phyloP scores from a whole-genome alignment of 129 eudicot genomes.

The Tanacetum coccineum region DNA sequence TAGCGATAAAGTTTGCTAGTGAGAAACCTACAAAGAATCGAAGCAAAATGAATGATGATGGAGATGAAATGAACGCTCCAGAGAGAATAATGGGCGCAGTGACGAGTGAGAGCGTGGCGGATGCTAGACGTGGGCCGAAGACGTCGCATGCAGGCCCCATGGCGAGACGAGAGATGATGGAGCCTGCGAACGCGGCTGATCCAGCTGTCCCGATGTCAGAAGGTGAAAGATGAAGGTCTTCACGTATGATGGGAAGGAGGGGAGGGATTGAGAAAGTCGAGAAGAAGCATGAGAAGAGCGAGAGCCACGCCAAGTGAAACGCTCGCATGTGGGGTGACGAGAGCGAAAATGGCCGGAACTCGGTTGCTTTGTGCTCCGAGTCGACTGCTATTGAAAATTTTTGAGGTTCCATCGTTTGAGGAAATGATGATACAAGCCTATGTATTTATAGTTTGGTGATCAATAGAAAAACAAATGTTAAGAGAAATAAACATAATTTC shows the following conservation, averaged over 20 bases:
- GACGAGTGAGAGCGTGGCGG: conserved; percentile 59
- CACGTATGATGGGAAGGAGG: conserved; percentile 67
- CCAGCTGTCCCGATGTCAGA: conserved; percentile 66
- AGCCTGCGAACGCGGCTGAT: conserved; percentile 60
- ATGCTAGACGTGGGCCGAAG: conserved; percentile 68
- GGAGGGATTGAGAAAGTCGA: conserved; percentile 85
- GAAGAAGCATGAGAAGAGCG: conserved; percentile 63
- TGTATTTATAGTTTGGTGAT: background rate
- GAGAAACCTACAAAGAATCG: conserved; percentile 65
- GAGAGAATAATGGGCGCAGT: conserved; percentile 61
- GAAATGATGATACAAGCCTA: conserved; percentile 13
- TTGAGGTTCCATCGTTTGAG: conserved; percentile 25
- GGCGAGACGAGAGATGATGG: conserved; percentile 67
- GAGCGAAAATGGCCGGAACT: conserved; percentile 43
- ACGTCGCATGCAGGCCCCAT: conserved; percentile 83
- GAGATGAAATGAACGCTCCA: conserved; percentile 30
- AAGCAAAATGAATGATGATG: conserved; percentile 38
- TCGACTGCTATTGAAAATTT: conserved; percentile 51
- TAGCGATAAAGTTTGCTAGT: conserved; percentile 66
- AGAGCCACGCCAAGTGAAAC: conserved; percentile 81
- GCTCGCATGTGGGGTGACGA: conserved; percentile 76
- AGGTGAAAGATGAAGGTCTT: conserved; percentile 57
- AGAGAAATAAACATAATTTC: background rate
- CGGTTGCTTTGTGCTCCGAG: conserved; percentile 58
- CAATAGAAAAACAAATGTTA: background rate